Base-by-base conservation (phyloP, 2,329 filamentous ascomycete species). In the Sporothrix humicola region DNA sequence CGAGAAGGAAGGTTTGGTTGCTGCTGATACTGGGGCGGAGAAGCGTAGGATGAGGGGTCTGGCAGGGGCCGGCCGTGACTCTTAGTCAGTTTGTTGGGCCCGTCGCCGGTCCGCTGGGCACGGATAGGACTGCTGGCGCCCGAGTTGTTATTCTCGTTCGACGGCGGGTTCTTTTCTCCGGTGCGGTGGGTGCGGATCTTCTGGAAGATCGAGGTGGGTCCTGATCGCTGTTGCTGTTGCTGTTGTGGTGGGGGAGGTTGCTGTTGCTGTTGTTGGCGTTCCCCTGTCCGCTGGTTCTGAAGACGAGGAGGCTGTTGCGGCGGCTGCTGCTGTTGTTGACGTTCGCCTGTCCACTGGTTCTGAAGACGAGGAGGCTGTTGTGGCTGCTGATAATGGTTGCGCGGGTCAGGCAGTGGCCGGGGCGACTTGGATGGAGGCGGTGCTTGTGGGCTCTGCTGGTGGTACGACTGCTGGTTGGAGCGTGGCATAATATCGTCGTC, bases 11-110 rank as follows among this genome's bases (percentile, higher is more conserved):
- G 44, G n/a, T 37, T 68, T 8, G 72, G 72, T 15, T 15, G 26
- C 17, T 50, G 74, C 48, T 72, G 69, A 2, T 75, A 71, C 17
- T 42, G 46, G 0, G 46, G 63, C 0, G 69, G 5, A 2, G 80
- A 75, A 9, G 72, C 76, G 76, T 81, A 82, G n/a, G 79, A 79
- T 58, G 79, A 79, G 15, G 86, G 86, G 75, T 87, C 83, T 7
- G 87, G 87, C 3, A 90, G 85, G 3, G 88, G 87, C n/a, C 89
- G 86, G 26, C 72, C 68, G 76, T 82, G 82, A 37, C 80, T 78
- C 73, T 81, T 84, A 61, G 81, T 76, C 59, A 74, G 73, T 72
- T 79, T 79, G 69, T 75, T 78, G 72, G 75, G 79, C 12, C 75
- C 76, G 46, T 77, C 76, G 69, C 78, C 77, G 3, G 78, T 78